A percentile compares a stretch with the other conserved stretches of the same genome.
Conservation (phyloP, 2,329 filamentous ascomycete genomes). For the Aspergillus sp. region DNA sequence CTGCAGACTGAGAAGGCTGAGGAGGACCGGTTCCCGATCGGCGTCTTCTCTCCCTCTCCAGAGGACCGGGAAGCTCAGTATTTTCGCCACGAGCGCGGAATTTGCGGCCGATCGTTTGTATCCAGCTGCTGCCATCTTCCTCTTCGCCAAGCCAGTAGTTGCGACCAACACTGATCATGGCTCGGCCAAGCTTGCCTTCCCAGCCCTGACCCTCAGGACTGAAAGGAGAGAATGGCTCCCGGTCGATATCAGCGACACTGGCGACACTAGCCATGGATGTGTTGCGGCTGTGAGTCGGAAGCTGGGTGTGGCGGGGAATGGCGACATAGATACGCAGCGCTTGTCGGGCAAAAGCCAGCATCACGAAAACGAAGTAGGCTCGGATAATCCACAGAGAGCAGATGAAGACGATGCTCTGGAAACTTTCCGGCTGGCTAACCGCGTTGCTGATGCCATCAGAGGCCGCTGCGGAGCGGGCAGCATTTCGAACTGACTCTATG, state of each 20-base stretch:
- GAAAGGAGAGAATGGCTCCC: slow-evolving; percentile 65
- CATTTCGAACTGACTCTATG: background rate
- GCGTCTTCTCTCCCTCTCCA: slow-evolving; percentile 56
- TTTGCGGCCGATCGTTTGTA: slow-evolving; percentile 57
- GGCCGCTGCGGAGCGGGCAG: slow-evolving; percentile 41
- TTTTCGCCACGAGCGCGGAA: slow-evolving; percentile 48
- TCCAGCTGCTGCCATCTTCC: slow-evolving; percentile 63
- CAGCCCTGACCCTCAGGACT: slow-evolving; percentile 74
- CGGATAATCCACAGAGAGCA: slow-evolving; percentile 68
- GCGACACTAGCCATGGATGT: slow-evolving; percentile 45
- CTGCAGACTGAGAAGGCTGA: slow-evolving; percentile 31
- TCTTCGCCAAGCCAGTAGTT: slow-evolving; percentile 75
- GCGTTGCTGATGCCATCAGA: slow-evolving; percentile 55
- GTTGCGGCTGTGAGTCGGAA: slow-evolving; percentile 39
- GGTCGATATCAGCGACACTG: slow-evolving; percentile 42
- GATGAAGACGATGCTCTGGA: slow-evolving; percentile 75
- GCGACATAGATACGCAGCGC: slow-evolving; percentile 61
- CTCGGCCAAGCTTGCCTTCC: slow-evolving; percentile 71
- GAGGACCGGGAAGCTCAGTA: slow-evolving; percentile 37
- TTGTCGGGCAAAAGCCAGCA: slow-evolving; percentile 76
- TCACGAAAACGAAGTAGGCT: slow-evolving; percentile 76
- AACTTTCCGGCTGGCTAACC: slow-evolving; percentile 60
- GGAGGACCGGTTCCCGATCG: slow-evolving; percentile 58
- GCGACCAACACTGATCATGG: slow-evolving; percentile 69
- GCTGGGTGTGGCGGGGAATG: slow-evolving; percentile 32